A percentile compares a stretch with the other conserved stretches of the same genome.
Conservation (phyloP, 208 protist species). For the Vickermania spadyakhi region DNA sequence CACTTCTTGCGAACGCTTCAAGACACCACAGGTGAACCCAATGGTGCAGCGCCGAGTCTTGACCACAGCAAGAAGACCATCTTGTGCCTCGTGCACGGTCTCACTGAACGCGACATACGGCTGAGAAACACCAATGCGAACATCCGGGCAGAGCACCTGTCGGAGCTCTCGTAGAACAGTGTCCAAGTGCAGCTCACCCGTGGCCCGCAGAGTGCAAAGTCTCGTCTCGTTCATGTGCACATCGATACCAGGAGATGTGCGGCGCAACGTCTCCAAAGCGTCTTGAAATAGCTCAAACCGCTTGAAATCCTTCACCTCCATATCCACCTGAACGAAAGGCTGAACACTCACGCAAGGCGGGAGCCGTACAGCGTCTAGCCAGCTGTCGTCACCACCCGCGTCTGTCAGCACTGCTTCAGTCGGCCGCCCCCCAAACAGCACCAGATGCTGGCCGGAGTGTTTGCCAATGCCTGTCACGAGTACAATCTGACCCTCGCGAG, state of each 20-base stretch:
- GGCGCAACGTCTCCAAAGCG: slow-evolving; percentile 87
- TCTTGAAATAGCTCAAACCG: slow-evolving; percentile 93
- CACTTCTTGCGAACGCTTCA: no score
- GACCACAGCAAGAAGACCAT: slow-evolving; percentile 59
- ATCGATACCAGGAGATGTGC: slow-evolving; percentile 85
- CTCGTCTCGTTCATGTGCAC: slow-evolving; percentile 96
- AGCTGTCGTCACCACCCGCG: slow-evolving; percentile 9
- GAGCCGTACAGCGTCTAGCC: slow-evolving; percentile 40
- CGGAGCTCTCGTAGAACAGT: slow-evolving; percentile 97
- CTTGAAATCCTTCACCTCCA: slow-evolving; percentile 95
- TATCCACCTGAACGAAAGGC: slow-evolving; percentile 90
- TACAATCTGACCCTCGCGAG: slow-evolving; percentile 57
- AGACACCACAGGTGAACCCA: slow-evolving; percentile 38
- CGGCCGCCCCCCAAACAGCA: slow-evolving; percentile 38
- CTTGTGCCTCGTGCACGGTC: slow-evolving; percentile 93
- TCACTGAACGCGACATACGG: slow-evolving; percentile 97
- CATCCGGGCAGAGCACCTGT: slow-evolving; percentile 38
- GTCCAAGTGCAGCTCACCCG: slow-evolving; percentile 99
- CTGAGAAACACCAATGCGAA: slow-evolving; percentile 81
- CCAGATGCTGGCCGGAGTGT: slow-evolving; percentile 39
- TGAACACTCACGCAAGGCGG: slow-evolving; percentile 11
- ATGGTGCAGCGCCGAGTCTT: slow-evolving; percentile 26
- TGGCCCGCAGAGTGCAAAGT: slow-evolving; percentile 96
- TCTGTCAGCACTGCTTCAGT: slow-evolving; percentile 18
- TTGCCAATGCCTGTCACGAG: slow-evolving; percentile 40